Evolutionary conservation across 2,329 filamentous ascomycete species (phyloP).

Genomic region (Hymenoscyphus infarciens): DNA sequence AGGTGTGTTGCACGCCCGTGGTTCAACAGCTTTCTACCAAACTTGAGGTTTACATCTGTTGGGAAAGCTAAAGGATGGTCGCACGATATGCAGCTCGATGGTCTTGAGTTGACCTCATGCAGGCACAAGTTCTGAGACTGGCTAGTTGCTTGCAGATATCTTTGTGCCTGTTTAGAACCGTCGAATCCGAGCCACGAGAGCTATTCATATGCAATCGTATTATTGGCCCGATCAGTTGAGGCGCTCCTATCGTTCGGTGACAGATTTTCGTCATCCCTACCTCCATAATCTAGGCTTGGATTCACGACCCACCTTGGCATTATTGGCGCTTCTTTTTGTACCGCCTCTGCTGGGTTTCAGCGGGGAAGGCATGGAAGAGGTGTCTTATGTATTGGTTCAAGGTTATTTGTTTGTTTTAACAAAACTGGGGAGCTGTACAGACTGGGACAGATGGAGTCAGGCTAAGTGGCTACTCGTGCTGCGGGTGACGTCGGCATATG

Average conservation of each 20-base stretch:
- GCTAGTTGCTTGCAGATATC: conserved; percentile 1
- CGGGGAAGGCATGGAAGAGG: conserved; percentile 3
- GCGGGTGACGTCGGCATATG: conserved; percentile 4
- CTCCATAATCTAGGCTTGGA: conserved; percentile 8
- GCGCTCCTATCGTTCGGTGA: conserved; percentile 4
- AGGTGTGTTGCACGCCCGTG: neutral
- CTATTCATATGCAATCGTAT: neutral
- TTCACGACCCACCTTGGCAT: conserved; percentile 3
- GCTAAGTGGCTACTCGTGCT: neutral
- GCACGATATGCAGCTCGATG: conserved; percentile 3
- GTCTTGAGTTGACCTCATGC: neutral
- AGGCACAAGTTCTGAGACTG: conserved; percentile 1
- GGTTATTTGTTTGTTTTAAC: neutral
- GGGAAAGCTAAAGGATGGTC: neutral
- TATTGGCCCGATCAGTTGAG: neutral
- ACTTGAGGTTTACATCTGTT: neutral
- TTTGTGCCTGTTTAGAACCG: neutral
- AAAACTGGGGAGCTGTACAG: conserved; percentile 2
- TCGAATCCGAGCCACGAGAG: conserved; percentile 1
- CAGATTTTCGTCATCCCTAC: conserved; percentile 5
- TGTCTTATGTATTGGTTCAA: conserved; percentile 7
- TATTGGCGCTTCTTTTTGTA: conserved; percentile 4
- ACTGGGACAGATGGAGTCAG: conserved; percentile 4
- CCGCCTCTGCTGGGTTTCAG: conserved; percentile 6
- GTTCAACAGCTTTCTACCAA: neutral